Percentiles rank a stretch among this genome's conserved stretches.
These are phyloP conservation scores for Rachicladosporium sp. DNA, from an alignment of 2,329 filamentous ascomycete genomes.

Conservation along the genomic window DNA sequence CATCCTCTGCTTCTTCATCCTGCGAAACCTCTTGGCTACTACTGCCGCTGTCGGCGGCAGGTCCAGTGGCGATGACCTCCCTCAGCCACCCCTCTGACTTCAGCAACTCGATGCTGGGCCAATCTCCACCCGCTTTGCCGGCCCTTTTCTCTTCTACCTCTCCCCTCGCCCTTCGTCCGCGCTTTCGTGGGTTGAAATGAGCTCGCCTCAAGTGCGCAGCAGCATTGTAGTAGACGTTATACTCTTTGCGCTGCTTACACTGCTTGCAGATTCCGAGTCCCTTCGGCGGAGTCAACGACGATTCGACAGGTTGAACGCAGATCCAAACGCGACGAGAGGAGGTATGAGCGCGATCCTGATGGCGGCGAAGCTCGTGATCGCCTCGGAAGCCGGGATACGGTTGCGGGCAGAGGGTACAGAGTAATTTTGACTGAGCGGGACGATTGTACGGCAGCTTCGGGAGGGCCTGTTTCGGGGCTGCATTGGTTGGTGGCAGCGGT, in stretches of 20 bases:
- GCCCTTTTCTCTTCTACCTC: conserved; percentile 40
- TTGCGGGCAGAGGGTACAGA: conserved; percentile 37
- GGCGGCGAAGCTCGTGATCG: conserved; percentile 56
- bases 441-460: conserved; percentile 49
- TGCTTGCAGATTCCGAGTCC: conserved; percentile 74
- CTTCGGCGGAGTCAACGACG: conserved; percentile 27
- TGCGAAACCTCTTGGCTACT: background rate
- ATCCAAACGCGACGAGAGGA: conserved; percentile 48
- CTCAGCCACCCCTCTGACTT: conserved; percentile 24
- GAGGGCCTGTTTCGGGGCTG: conserved; percentile 18
- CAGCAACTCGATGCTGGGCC: conserved; percentile 39
- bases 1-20: background rate
- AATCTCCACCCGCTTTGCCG: conserved; percentile 51
- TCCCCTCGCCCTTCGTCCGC: conserved; percentile 44
- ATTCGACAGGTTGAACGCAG: conserved; percentile 43
- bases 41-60: conserved; percentile 1
- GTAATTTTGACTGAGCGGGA: conserved; percentile 26
- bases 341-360: conserved; percentile 53
- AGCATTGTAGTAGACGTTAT: conserved; percentile 89
- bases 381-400: conserved; percentile 75
- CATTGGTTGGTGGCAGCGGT: conserved; percentile 3
- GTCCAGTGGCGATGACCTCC: conserved; percentile 35
- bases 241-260: conserved; percentile 64
- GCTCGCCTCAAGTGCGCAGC: conserved; percentile 78
- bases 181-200: conserved; percentile 65